phyloP scores from a whole-genome alignment of 169 alveolate genomes.

The Plasmodium coatneyi region DNA sequence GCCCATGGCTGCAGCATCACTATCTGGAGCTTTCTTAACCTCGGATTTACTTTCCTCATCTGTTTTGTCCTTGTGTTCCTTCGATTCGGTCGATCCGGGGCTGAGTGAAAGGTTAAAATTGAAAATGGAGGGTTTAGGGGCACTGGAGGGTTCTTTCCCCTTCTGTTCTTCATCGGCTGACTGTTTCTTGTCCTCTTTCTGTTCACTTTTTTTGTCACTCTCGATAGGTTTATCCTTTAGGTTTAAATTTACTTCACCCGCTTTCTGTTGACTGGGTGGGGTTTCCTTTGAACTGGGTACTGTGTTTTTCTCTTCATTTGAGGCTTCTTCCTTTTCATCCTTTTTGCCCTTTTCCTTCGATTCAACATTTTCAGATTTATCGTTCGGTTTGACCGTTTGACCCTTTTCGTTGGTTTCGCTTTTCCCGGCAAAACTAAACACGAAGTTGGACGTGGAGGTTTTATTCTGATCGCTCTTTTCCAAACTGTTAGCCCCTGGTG shows the following conservation, averaged over 20 bases:
- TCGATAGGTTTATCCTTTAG: not conserved
- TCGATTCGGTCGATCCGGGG: not conserved
- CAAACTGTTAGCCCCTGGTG: not conserved
- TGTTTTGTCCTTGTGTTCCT: not conserved
- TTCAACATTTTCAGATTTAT: not conserved
- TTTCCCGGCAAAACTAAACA: not conserved
- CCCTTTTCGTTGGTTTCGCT: not conserved
- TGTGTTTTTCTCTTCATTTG: not conserved
- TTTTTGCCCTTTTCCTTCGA: not conserved
- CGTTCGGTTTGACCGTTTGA: not conserved
- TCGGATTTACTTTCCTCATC: not conserved
- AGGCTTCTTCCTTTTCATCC: not conserved
- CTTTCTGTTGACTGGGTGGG: constrained; percentile 1
- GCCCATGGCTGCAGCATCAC: not conserved
- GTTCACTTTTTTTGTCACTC: not conserved
- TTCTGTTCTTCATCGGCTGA: constrained; percentile 13
- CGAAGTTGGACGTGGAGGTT: not conserved
- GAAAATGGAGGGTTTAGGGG: constrained; percentile 21
- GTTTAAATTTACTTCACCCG: not conserved
- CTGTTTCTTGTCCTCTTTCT: constrained; percentile 6
- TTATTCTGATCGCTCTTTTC: not conserved
- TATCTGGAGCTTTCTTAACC: not conserved
- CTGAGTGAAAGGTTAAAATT: constrained; percentile 20
- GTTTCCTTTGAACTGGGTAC: not conserved
- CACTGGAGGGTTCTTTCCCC: constrained; percentile 10